A percentile compares a stretch with the other conserved stretches of the same genome.
phyloP scores from a whole-genome alignment of 2,329 filamentous ascomycete genomes.

The Pseudogymnoascus sp. region DNA sequence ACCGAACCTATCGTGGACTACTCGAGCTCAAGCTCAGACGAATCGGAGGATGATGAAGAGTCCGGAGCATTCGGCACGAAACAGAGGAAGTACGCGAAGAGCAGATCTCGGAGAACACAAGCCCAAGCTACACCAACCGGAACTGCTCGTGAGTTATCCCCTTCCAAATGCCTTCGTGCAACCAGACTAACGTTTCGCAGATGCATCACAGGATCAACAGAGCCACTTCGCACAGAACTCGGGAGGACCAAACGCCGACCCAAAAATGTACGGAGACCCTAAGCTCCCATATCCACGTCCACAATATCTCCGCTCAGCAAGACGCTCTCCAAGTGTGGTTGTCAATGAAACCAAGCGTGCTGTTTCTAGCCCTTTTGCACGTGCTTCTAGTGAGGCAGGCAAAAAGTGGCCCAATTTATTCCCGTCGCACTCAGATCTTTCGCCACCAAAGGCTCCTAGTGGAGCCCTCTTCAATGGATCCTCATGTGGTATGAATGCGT shows the following conservation, averaged over 20 bases:
- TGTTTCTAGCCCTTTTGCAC: not conserved
- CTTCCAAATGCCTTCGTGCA: not conserved
- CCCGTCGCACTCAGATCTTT: not conserved
- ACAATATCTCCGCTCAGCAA: not conserved
- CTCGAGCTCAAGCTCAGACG: not conserved
- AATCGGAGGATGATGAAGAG: not conserved
- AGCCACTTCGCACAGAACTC: not conserved
- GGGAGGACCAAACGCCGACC: not conserved
- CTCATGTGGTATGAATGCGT: slow-evolving; percentile 12
- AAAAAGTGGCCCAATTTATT: slow-evolving; percentile 15
- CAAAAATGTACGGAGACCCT: not conserved
- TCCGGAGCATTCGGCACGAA: not conserved
- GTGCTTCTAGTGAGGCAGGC: not conserved
- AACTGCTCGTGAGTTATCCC: not conserved
- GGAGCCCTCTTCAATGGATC: slow-evolving; percentile 16
- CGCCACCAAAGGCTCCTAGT: slow-evolving; percentile 22
- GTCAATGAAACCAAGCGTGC: not conserved
- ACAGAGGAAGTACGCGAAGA: not conserved
- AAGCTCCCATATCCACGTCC: not conserved
- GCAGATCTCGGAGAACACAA: not conserved
- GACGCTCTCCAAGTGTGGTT: not conserved
- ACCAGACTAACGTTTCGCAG: not conserved
- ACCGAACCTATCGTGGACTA: not conserved
- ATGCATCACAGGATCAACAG: not conserved
- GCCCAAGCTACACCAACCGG: not conserved